A percentile compares a stretch with the other conserved stretches of the same genome.
These are phyloP conservation scores for Blepharisma japonicum DNA, from an alignment of 73 alveolate genomes.

Conservation along the genomic window DNA sequence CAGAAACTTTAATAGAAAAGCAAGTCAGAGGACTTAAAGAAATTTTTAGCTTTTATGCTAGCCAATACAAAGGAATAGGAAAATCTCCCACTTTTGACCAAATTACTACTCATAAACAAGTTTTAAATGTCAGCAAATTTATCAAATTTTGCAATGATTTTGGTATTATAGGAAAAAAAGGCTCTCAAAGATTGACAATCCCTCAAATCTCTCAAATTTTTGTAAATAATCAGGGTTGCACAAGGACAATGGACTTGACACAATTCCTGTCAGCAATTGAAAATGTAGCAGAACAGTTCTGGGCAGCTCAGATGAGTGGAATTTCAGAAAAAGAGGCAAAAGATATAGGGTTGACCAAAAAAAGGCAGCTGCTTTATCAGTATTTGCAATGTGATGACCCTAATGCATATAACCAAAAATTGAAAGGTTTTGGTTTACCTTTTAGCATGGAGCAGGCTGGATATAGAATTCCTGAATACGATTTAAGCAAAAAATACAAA, in stretches of 20 bases:
- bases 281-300: slow-evolving; percentile 3
- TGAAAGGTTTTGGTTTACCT: slow-evolving; percentile 19
- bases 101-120: neutral
- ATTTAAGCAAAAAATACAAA: slow-evolving; percentile 10
- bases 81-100: slow-evolving; percentile 19
- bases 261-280: neutral
- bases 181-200: neutral
- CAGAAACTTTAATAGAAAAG: neutral
- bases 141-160: slow-evolving; percentile 22
- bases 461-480: slow-evolving; percentile 21
- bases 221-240: neutral
- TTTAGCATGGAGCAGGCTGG: neutral
- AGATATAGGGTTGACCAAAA: neutral
- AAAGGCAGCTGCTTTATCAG: neutral
- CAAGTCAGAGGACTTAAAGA: slow-evolving; percentile 13
- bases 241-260: neutral
- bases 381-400: slow-evolving; percentile 13
- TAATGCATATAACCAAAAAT: neutral
- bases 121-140: slow-evolving; percentile 15
- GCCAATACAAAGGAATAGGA: slow-evolving; percentile 1
- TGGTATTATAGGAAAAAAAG: neutral
- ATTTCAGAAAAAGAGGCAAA: neutral
- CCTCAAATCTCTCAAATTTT: neutral
- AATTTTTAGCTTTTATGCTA: slow-evolving; percentile 5
- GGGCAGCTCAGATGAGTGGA: neutral